Evolutionary conservation across 176 grass and related monocot species (phyloP).

Genomic region (Triticum monococcum): DNA sequence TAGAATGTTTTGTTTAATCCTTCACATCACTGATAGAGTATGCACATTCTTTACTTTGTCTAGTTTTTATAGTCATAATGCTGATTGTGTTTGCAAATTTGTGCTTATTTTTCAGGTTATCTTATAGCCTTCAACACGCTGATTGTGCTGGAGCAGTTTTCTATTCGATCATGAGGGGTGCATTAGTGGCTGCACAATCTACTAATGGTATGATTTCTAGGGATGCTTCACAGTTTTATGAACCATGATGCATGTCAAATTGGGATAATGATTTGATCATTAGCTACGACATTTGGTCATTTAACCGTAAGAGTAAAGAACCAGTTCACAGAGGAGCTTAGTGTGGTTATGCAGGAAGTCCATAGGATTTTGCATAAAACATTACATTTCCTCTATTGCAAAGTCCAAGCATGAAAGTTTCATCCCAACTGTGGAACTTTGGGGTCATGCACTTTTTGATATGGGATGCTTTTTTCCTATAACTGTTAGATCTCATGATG

Average conservation of each 20-base stretch:
- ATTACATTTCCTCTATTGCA: background rate
- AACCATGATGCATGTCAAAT: background rate
- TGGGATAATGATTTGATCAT: background rate
- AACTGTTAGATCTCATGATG: background rate
- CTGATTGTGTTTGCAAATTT: constrained; percentile 2
- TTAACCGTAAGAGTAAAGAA: background rate
- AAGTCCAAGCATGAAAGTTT: background rate
- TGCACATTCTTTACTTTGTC: constrained; percentile 1
- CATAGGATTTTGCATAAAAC: background rate
- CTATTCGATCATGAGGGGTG: constrained; percentile 70
- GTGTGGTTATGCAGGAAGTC: background rate
- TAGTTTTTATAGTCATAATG: background rate
- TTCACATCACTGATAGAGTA: background rate
- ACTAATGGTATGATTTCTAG: constrained; percentile 44
- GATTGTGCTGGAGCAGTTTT: constrained; percentile 89
- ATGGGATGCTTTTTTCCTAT: constrained; percentile 4
- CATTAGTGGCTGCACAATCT: constrained; percentile 57
- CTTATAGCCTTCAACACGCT: constrained; percentile 73
- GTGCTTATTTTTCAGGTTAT: constrained; percentile 60
- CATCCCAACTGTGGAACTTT: background rate
- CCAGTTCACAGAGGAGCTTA: background rate
- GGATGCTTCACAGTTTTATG: background rate
- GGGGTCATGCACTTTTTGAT: background rate
- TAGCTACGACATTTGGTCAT: background rate
- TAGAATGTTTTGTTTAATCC: background rate